Percentiles rank a stretch among this genome's conserved stretches.
Evolutionary conservation across 2,329 filamentous ascomycete species (phyloP).

Genomic region (Alternaria alternata): DNA sequence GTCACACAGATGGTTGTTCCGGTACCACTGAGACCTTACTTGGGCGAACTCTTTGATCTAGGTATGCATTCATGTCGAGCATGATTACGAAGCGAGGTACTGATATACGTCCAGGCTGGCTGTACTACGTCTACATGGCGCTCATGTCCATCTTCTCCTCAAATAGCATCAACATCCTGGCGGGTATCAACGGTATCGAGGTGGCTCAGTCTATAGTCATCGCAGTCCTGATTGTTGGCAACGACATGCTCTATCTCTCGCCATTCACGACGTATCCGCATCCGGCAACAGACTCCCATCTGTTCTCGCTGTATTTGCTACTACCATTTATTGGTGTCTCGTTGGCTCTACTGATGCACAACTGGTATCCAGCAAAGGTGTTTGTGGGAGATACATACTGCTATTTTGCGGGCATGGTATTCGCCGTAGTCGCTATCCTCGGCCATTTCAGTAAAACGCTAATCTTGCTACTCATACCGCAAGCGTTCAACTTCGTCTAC

Average conservation of each 20-base stretch:
- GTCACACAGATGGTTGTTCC: conserved; percentile 96
- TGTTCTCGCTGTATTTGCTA: conserved; percentile 95
- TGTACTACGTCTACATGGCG: conserved; percentile 97
- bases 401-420: conserved; percentile 99
- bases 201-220: conserved; percentile 94
- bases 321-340: conserved; percentile 95
- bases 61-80: conserved; percentile 42
- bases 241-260: conserved; percentile 85
- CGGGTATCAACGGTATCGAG: conserved; percentile 98
- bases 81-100: not conserved
- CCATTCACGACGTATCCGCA: conserved; percentile 80
- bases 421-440: conserved; percentile 94
- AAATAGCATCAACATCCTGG: conserved; percentile 99
- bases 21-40: conserved; percentile 80
- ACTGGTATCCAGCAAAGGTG: conserved; percentile 93
- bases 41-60: conserved; percentile 86
- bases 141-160: conserved; percentile 96
- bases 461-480: conserved; percentile 86
- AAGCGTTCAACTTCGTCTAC: conserved; percentile 97
- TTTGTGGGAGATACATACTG: conserved; percentile 99
- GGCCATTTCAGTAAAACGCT: conserved; percentile 99
- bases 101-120: conserved; percentile 49
- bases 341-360: conserved; percentile 83
- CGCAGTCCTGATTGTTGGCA: conserved; percentile 80
- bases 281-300: conserved; percentile 91